phyloP scores from a whole-genome alignment of 768 basidiomycete species.

The Cantharellus anzutake region DNA sequence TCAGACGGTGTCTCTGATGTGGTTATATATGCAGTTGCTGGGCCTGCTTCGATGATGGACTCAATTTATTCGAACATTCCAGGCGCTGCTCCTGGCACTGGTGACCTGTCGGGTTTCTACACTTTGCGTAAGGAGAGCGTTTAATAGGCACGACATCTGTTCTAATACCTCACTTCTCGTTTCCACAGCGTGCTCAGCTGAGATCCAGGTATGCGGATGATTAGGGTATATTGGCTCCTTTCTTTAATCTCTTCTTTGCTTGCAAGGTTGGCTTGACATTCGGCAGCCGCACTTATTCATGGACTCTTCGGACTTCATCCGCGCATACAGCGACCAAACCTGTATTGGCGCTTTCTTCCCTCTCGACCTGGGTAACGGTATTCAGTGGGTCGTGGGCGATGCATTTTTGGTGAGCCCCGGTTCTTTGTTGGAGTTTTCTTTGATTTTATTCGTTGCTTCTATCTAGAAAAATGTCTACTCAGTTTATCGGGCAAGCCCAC shows the following conservation, averaged over 20 bases:
- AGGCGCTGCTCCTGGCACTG: slow-evolving; percentile 2
- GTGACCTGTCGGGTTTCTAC: slow-evolving; percentile 5
- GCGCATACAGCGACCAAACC: neutral
- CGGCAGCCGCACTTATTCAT: slow-evolving; percentile 6
- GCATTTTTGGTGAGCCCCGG: slow-evolving; percentile 4
- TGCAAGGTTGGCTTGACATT: slow-evolving; percentile 8
- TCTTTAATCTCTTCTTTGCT: neutral
- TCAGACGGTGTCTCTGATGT: neutral
- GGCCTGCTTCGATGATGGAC: slow-evolving; percentile 2
- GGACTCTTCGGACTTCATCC: slow-evolving; percentile 5
- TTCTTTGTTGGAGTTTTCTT: neutral
- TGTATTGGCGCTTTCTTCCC: neutral
- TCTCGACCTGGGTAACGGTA: neutral
- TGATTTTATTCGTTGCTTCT: neutral
- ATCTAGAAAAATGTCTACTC: slow-evolving; percentile 9
- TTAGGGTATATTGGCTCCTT: neutral
- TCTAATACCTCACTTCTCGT: neutral
- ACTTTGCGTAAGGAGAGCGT: slow-evolving; percentile 3
- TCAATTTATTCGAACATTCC: slow-evolving; percentile 4
- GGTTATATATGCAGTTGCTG: slow-evolving; percentile 8
- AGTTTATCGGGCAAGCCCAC: slow-evolving; percentile 6
- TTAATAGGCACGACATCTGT: neutral
- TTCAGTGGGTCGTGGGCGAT: slow-evolving; percentile 9
- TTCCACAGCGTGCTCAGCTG: neutral
- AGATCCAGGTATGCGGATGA: neutral